Conservation (phyloP, 164 flowering plant genomes). For the Sextonia rubra region DNA sequence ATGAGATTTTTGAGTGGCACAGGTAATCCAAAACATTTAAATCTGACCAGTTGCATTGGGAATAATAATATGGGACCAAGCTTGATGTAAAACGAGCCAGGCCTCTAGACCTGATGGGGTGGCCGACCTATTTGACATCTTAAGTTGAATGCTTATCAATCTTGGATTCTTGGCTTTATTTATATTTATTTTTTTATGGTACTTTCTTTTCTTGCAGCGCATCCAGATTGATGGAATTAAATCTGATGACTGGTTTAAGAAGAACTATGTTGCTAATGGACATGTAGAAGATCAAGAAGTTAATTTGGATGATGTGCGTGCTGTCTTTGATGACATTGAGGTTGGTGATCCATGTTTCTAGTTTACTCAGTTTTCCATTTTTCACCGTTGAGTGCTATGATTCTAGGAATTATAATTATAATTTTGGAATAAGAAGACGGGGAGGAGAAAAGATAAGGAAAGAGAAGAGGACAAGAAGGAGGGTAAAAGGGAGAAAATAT, state of each 20-base stretch:
- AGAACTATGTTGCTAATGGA: conserved; percentile 49
- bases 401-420: no score
- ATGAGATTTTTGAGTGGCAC: no score
- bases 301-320: conserved; percentile 83
- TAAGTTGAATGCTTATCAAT: no score
- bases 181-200: background rate
- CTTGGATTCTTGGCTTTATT: no score
- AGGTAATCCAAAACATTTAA: no score
- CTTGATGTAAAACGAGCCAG: no score
- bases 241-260: conserved; percentile 71
- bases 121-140: no score
- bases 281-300: conserved; percentile 67
- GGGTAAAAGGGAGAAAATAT: no score
- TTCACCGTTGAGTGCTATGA: background rate
- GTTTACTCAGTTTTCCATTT: background rate
- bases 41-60: no score
- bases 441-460: background rate
- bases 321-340: conserved; percentile 95
- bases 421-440: background rate
- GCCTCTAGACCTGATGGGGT: no score
- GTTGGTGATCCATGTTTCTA: conserved; percentile 23
- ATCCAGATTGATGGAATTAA: conserved; percentile 67
- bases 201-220: conserved; percentile 51
- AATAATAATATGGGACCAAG: no score
- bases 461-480: no score